Conservation (phyloP, 495 filamentous ascomycete genomes). For the Penicillium egyptiacum region DNA sequence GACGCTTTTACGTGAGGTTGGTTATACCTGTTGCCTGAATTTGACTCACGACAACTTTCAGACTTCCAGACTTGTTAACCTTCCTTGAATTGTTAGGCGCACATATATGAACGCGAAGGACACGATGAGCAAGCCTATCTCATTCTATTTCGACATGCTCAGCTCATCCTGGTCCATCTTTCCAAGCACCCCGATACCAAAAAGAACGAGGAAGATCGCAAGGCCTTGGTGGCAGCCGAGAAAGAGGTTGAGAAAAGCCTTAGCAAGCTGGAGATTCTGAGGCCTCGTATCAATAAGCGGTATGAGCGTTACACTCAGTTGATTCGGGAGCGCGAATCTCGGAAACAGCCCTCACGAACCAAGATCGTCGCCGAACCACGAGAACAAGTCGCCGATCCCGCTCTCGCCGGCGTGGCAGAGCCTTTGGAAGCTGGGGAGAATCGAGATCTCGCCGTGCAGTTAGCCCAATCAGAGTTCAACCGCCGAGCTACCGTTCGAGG, state of each 20-base stretch:
- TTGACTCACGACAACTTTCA: not conserved
- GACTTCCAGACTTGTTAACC: conserved; percentile 12
- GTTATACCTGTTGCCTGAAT: conserved; percentile 13
- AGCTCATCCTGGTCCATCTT: conserved; percentile 63
- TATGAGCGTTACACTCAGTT: conserved; percentile 60
- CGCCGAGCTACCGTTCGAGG: conserved; percentile 62
- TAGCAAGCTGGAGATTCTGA: conserved; percentile 60
- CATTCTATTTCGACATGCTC: conserved; percentile 77
- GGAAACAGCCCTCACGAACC: conserved; percentile 26
- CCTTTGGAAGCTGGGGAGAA: conserved; percentile 69
- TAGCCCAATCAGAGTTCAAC: conserved; percentile 72
- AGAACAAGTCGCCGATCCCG: conserved; percentile 35
- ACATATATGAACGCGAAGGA: conserved; percentile 80
- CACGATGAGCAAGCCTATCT: conserved; percentile 86
- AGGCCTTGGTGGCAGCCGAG: conserved; percentile 48
- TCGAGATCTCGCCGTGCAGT: conserved; percentile 71
- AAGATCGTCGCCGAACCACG: conserved; percentile 17
- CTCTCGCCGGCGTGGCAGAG: conserved; percentile 41
- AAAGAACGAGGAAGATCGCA: conserved; percentile 48
- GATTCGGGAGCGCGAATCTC: conserved; percentile 48
- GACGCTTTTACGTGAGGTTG: conserved; percentile 75
- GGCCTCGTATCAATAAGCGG: conserved; percentile 65
- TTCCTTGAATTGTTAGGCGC: conserved; percentile 49
- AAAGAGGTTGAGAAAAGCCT: conserved; percentile 56
- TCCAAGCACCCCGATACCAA: conserved; percentile 56